These are phyloP conservation scores for Conoideocrella luteorostrata DNA, from an alignment of 2,329 filamentous ascomycete species.

Conservation along the genomic window DNA sequence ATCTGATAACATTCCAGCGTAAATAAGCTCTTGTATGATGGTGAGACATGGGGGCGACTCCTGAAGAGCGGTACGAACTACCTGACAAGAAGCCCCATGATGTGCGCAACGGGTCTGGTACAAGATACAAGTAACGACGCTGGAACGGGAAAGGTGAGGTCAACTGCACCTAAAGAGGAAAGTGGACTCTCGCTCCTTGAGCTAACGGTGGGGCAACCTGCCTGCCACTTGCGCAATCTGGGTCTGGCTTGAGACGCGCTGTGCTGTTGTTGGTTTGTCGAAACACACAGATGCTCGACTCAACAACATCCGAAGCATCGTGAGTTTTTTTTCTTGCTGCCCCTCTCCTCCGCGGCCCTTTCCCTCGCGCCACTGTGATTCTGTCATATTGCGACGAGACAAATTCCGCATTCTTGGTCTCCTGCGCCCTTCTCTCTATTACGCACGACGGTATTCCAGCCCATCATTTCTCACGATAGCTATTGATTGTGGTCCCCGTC, in stretches of 20 bases:
- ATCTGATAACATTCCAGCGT: constrained; percentile 11
- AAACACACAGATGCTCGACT: neutral
- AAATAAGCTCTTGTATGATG: constrained; percentile 8
- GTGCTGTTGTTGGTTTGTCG: no score
- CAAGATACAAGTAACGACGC: no score
- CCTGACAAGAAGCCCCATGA: neutral
- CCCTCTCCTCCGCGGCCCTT: neutral
- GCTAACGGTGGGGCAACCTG: neutral
- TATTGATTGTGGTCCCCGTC: neutral
- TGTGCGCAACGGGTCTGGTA: neutral
- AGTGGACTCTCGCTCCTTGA: neutral
- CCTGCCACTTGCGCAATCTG: constrained; percentile 1
- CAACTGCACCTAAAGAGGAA: constrained; percentile 1
- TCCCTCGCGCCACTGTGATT: neutral
- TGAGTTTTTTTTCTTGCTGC: constrained; percentile 1
- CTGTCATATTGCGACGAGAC: constrained; percentile 4
- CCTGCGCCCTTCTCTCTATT: neutral
- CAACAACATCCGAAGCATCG: constrained; percentile 6
- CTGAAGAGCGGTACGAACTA: no score
- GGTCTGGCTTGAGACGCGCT: no score
- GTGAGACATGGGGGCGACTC: constrained; percentile 11
- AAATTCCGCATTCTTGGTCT: constrained; percentile 5
- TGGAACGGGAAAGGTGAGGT: constrained; percentile 3
- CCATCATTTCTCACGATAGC: constrained; percentile 5
- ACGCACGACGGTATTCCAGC: neutral